Evolutionary conservation across 192 early-diverging fungal genomes (phyloP).

Genomic region (Pilaira anomala): DNA sequence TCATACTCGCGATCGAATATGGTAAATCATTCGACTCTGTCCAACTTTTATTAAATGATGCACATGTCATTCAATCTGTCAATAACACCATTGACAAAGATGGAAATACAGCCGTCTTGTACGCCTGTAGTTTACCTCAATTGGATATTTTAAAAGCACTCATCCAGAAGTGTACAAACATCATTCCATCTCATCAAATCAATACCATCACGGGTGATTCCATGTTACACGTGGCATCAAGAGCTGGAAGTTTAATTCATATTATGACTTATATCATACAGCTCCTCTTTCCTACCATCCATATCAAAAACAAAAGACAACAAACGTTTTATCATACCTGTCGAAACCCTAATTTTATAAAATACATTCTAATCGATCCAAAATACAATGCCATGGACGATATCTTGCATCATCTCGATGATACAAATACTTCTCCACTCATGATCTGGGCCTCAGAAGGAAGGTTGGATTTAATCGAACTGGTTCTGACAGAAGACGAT

Average conservation of each 20-base stretch:
- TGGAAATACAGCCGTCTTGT: slow-evolving; percentile 37
- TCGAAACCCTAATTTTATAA: slow-evolving; percentile 18
- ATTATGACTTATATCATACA: background rate
- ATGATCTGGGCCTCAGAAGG: slow-evolving; percentile 38
- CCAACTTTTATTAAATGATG: slow-evolving; percentile 22
- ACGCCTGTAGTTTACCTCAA: background rate
- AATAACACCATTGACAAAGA: slow-evolving; percentile 38
- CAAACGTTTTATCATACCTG: slow-evolving; percentile 44
- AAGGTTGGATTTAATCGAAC: slow-evolving; percentile 23
- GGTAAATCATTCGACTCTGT: slow-evolving; percentile 31
- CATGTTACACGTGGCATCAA: background rate
- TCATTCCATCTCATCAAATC: background rate
- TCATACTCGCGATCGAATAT: slow-evolving; percentile 35
- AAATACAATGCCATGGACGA: slow-evolving; percentile 19
- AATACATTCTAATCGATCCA: too few relatives aligned
- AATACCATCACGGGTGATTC: slow-evolving; percentile 3
- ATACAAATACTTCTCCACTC: slow-evolving; percentile 35
- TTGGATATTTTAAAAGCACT: background rate
- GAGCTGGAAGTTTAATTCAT: background rate
- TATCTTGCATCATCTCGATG: slow-evolving; percentile 23
- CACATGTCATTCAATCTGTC: slow-evolving; percentile 8
- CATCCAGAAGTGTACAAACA: background rate
- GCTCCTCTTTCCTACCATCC: background rate
- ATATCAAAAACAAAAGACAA: slow-evolving; percentile 32
- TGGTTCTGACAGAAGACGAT: slow-evolving; percentile 16